Evolutionary conservation across 306 rosid genomes (phyloP).

Genomic region (Nissolia schottii): DNA sequence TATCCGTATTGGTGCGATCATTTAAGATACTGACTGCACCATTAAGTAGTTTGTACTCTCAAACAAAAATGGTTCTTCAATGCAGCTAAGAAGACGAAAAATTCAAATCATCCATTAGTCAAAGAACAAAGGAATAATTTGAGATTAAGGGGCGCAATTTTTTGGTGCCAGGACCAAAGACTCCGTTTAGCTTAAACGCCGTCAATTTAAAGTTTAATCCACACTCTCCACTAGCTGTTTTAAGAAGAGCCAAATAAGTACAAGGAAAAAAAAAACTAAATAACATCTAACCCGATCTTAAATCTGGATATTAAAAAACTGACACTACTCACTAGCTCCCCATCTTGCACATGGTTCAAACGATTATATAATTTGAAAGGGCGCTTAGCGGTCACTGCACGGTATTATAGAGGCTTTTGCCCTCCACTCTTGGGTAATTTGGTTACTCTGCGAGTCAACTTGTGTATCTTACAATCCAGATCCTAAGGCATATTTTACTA

Average conservation of each 20-base stretch:
- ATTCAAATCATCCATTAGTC: not conserved
- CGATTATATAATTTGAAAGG: constrained; percentile 19
- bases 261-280: not conserved
- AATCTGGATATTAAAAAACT: not conserved
- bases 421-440: not conserved
- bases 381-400: constrained; percentile 42
- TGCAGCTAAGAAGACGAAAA: not conserved
- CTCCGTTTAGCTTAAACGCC: not conserved
- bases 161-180: not conserved
- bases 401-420: constrained; percentile 7
- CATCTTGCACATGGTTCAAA: constrained; percentile 16
- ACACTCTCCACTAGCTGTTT: not conserved
- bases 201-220: not conserved
- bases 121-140: not conserved
- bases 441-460: not conserved
- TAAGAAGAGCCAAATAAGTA: not conserved
- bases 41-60: too few relatives aligned
- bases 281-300: not conserved
- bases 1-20: too few relatives aligned
- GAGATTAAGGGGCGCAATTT: not conserved
- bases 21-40: too few relatives aligned
- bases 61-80: too few relatives aligned
- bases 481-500: not conserved
- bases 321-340: not conserved
- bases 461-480: constrained; percentile 2